Evolutionary conservation across 1,284 basidiomycete species (phyloP), one percentile per base, ranked within the genome.

Genomic region (Heliocybe sulcata): DNA sequence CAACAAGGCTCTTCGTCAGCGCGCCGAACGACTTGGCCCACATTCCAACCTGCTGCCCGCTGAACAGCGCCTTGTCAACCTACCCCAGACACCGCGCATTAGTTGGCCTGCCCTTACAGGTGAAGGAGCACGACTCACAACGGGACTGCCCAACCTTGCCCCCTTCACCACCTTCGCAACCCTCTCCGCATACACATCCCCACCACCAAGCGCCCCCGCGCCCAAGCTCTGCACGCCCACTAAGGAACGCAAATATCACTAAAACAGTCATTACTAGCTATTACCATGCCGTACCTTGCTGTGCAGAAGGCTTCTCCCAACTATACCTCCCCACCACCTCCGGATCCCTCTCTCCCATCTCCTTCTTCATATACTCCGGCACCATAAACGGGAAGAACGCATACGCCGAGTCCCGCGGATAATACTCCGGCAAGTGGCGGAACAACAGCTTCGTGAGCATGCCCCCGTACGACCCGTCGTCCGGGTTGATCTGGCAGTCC

Each of bases 401-500:
- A 57, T 84, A 82, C 0, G 75, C 74, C 16, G 81, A 85, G 8
- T 72, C 68, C 25, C 73, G 67, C 25, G 82, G 80, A 65, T 87
- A 93, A 60, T 85, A 75, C 19, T 80, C 68, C 0, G 90, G 90
- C 19, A 94, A 70, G 25, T 82, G 82, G 45, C 80, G 75, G 72
- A 85, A 82, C 54, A 94, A 75, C 27, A 94, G 74, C 61, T 79
- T 84, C n/a, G 80, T 82, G 55, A 90, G 74, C 66, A 87, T 76
- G 16, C 85, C 87, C 33, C 88, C 87, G 58, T 77, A 86, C 0
- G 88, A 83, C 29, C 88, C 85, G 59, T 91, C 85, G 48, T 77
- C 65, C 42, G 71, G 64, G 65, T 89, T 77, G 49, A 77, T 75
- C 67, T 81, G 80, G 64, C 81, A 85, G 65, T 91, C 83, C 55